These are phyloP conservation scores for Alternaria sp. DNA, from an alignment of 2,329 filamentous ascomycete species.

Conservation along the genomic window DNA sequence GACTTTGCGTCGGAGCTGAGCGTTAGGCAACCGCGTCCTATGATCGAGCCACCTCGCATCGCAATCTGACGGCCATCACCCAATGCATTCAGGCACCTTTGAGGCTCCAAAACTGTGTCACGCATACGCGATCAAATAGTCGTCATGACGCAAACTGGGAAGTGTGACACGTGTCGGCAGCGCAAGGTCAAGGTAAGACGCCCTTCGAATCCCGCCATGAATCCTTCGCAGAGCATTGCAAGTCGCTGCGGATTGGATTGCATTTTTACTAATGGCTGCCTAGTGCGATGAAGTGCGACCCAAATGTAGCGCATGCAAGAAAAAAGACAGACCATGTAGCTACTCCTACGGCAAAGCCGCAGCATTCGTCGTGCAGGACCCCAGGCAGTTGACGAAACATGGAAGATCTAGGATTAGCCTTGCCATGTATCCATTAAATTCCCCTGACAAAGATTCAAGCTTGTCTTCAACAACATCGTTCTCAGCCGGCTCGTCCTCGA, in stretches of 20 bases:
- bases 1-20: not conserved
- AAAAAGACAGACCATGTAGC: conserved; percentile 35
- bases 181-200: conserved; percentile 40
- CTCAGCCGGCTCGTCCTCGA: not conserved
- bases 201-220: not conserved
- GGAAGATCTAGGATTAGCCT: conserved; percentile 28
- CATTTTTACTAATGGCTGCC: not conserved
- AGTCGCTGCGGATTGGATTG: not conserved
- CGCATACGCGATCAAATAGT: too few relatives aligned
- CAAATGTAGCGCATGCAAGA: conserved; percentile 35
- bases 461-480: conserved; percentile 5
- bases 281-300: conserved; percentile 41
- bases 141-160: conserved; percentile 39
- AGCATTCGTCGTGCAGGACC: conserved; percentile 37
- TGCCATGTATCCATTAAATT: conserved; percentile 18
- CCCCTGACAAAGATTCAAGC: not conserved
- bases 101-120: not conserved
- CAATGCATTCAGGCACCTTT: not conserved
- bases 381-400: conserved; percentile 38
- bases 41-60: not conserved
- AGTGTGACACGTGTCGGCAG: conserved; percentile 40
- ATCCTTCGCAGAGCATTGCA: not conserved
- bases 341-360: conserved; percentile 38
- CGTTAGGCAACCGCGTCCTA: not conserved
- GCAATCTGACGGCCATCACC: not conserved